These are phyloP conservation scores for Colletotrichum higginsianum DNA, from an alignment of 2,329 filamentous ascomycete genomes.

Conservation along the genomic window DNA sequence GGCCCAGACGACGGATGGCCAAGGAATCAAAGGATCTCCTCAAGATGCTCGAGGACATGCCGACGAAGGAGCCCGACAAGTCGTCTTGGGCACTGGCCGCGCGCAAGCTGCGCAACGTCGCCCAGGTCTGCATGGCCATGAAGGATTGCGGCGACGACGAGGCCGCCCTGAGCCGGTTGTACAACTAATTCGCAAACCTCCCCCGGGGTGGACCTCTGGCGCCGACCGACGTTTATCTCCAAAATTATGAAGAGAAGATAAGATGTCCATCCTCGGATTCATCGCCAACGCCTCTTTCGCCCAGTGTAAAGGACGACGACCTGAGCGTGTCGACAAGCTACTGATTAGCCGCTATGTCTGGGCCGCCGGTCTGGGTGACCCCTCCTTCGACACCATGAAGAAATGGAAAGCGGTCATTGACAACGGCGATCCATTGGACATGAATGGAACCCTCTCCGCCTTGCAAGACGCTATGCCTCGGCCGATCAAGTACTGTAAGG, in stretches of 20 bases:
- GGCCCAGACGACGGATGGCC: too few species aligned
- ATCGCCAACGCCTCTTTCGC: background rate
- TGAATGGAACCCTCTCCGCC: too few species aligned
- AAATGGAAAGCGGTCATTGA: background rate
- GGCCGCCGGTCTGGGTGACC: background rate
- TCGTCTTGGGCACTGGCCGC: too few species aligned
- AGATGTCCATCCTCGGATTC: background rate
- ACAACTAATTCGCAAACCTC: background rate
- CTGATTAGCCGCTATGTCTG: background rate
- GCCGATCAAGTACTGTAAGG: background rate
- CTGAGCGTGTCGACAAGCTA: rapidly evolving
- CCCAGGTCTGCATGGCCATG: background rate
- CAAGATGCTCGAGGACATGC: rapidly evolving
- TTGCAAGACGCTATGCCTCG: background rate
- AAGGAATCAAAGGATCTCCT: too few species aligned
- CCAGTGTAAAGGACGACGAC: background rate
- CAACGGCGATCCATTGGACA: background rate
- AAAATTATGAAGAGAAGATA: background rate
- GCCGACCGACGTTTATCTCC: background rate
- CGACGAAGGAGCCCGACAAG: background rate
- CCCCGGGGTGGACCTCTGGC: background rate
- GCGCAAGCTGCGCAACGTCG: background rate
- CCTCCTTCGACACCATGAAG: background rate
- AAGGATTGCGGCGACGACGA: background rate
- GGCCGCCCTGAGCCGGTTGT: too few species aligned